These are phyloP conservation scores for Croton laevigatus DNA, from an alignment of 441 rosid genomes.

Conservation along the genomic window DNA sequence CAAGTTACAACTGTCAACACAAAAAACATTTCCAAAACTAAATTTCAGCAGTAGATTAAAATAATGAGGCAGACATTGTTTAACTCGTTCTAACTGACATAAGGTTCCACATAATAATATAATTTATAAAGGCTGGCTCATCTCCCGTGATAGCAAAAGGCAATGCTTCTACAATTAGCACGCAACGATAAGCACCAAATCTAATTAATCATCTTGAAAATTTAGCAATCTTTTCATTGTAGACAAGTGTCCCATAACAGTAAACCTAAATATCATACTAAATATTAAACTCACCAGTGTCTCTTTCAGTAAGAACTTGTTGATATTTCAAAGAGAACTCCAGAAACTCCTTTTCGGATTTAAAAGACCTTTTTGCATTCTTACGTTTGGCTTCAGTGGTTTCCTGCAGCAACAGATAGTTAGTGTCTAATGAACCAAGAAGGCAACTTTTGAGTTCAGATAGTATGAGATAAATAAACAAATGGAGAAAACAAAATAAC, in stretches of 20 bases:
- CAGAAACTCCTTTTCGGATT: constrained; percentile 78
- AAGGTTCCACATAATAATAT: background rate
- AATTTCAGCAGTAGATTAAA: background rate
- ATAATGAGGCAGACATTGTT: background rate
- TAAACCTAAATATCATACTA: constrained; percentile 10
- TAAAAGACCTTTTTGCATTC: constrained; percentile 53
- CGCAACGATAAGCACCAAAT: background rate
- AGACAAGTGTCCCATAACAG: background rate
- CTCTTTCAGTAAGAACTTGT: constrained; percentile 83
- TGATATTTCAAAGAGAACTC: constrained; percentile 85
- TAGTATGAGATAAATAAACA: background rate
- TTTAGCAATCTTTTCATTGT: background rate
- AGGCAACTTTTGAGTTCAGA: background rate
- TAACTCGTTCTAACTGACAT: background rate
- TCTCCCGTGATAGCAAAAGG: background rate
- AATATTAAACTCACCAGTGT: constrained; percentile 49
- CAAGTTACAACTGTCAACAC: background rate
- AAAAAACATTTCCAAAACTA: background rate
- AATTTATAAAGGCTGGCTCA: background rate
- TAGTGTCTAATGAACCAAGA: constrained; percentile 15
- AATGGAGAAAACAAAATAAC: background rate
- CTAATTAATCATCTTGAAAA: constrained; percentile 2
- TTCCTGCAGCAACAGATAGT: constrained; percentile 44
- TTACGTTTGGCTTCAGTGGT: constrained; percentile 59
- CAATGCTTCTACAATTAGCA: background rate